Percentiles rank a stretch among this genome's conserved stretches.
These are phyloP conservation scores for Ogataea salicorniae DNA, from an alignment of 805 yeast species.

Conservation along the genomic window DNA sequence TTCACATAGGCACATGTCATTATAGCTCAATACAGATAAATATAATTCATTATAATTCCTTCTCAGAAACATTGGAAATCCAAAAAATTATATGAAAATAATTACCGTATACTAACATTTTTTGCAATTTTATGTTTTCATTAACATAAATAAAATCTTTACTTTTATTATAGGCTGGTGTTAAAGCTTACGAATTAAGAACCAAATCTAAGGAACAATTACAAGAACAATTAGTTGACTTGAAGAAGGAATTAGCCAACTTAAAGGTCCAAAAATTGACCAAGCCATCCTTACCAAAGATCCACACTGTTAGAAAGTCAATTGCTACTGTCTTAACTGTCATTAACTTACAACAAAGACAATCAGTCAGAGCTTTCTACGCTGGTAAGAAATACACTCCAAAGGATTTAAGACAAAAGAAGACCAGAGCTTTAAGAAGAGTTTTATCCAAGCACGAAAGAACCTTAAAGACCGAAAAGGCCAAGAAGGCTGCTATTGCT, in stretches of 20 bases:
- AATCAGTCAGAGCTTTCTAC: slow-evolving; percentile 91
- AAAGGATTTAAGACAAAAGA: slow-evolving; percentile 98
- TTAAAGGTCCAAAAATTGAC: slow-evolving; percentile 94
- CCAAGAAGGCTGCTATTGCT: slow-evolving; percentile 87
- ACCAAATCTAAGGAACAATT: slow-evolving; percentile 96
- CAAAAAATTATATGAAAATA: no score
- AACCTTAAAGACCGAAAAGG: slow-evolving; percentile 75
- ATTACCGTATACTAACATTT: no score
- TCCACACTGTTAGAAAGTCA: slow-evolving; percentile 95
- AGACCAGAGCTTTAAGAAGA: slow-evolving; percentile 99
- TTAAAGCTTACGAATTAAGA: slow-evolving; percentile 94
- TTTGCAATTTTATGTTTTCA: no score
- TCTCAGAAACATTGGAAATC: no score
- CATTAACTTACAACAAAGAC: slow-evolving; percentile 96
- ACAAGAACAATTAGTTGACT: slow-evolving; percentile 88
- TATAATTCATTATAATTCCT: no score
- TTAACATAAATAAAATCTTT: background rate
- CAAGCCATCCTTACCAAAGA: slow-evolving; percentile 90
- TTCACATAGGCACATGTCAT: no score
- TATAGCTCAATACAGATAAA: no score
- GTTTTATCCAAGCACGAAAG: slow-evolving; percentile 85
- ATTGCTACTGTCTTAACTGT: slow-evolving; percentile 97
- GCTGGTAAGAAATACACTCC: slow-evolving; percentile 93
- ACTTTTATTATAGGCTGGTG: slow-evolving; percentile 58
- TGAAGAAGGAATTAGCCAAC: slow-evolving; percentile 93